Evolutionary conservation across 163 green algal genomes (phyloP).

Genomic region (Chlorella variabilis): DNA sequence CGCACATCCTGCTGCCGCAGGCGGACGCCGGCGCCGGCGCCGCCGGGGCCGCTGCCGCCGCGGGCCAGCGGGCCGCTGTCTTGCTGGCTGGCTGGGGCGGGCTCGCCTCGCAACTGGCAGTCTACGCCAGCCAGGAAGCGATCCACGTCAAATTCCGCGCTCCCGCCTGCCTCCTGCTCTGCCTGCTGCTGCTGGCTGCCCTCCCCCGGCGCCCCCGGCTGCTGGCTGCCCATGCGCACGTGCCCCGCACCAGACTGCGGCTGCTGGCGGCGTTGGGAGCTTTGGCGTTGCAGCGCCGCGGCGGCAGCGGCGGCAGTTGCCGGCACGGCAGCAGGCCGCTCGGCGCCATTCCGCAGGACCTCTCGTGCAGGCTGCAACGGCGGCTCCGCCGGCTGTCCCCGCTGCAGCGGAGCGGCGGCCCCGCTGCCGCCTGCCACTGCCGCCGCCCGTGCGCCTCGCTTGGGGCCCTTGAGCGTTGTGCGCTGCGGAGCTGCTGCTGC

Average conservation of each 20-base stretch:
- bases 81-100: background rate
- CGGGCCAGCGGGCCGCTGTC: background rate
- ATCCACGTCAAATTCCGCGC: background rate
- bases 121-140: background rate
- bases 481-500: background rate
- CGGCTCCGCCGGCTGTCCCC: background rate
- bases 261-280: slow-evolving; percentile 10
- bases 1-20: slow-evolving; percentile 30
- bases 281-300: background rate
- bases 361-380: too few relatives aligned
- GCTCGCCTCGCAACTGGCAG: background rate
- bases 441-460: background rate
- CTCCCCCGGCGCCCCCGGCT: background rate
- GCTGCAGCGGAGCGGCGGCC: too few relatives aligned
- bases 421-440: background rate
- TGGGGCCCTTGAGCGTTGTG: background rate
- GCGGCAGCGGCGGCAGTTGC: background rate
- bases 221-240: slow-evolving; percentile 20
- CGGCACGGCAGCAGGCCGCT: background rate
- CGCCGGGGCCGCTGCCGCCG: slow-evolving; percentile 2
- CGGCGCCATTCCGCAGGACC: background rate
- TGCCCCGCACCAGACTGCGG: slow-evolving; percentile 1
- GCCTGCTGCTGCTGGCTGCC: slow-evolving; percentile 5
- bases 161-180: background rate
- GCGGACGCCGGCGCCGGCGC: background rate